These are phyloP conservation scores for Mycena vulgaris DNA, from an alignment of 768 basidiomycete species.

Conservation along the genomic window DNA sequence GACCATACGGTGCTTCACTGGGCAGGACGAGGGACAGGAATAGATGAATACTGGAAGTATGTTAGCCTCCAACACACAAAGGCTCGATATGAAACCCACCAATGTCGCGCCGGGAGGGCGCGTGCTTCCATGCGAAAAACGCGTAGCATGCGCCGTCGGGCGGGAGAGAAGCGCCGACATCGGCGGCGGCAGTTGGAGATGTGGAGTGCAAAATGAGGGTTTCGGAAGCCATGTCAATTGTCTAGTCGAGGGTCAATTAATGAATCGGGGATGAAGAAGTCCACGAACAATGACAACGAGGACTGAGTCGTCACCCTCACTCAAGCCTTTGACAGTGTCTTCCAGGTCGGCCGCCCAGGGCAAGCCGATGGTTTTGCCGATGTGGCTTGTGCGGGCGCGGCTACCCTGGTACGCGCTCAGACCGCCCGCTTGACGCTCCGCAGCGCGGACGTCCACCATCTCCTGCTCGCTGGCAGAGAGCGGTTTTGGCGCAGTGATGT, in stretches of 20 bases:
- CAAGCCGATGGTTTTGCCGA: conserved; percentile 75
- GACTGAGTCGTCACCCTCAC: conserved; percentile 60
- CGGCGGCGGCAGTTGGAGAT: conserved; percentile 56
- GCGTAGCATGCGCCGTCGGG: conserved; percentile 75
- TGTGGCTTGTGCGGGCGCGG: conserved; percentile 66
- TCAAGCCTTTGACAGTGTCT: conserved; percentile 74
- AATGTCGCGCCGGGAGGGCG: conserved; percentile 68
- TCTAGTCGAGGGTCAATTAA: conserved; percentile 55
- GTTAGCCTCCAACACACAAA: background rate
- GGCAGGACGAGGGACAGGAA: conserved; percentile 86
- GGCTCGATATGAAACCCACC: conserved; percentile 56
- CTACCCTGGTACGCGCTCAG: conserved; percentile 71
- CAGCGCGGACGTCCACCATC: conserved; percentile 80
- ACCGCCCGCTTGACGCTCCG: conserved; percentile 73
- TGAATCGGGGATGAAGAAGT: background rate
- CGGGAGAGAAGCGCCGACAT: conserved; percentile 67
- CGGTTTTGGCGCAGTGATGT: conserved; percentile 84
- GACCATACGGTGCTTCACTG: conserved; percentile 90
- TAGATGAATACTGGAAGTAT: conserved; percentile 87
- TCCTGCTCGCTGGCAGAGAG: conserved; percentile 88
- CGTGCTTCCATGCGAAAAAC: conserved; percentile 77
- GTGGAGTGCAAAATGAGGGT: conserved; percentile 64
- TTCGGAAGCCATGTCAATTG: conserved; percentile 77
- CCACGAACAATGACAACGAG: conserved; percentile 77
- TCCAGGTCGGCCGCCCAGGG: conserved; percentile 78